Base-by-base conservation (phyloP, 2,329 filamentous ascomycete species). In the Fusarium odoratissimum region DNA sequence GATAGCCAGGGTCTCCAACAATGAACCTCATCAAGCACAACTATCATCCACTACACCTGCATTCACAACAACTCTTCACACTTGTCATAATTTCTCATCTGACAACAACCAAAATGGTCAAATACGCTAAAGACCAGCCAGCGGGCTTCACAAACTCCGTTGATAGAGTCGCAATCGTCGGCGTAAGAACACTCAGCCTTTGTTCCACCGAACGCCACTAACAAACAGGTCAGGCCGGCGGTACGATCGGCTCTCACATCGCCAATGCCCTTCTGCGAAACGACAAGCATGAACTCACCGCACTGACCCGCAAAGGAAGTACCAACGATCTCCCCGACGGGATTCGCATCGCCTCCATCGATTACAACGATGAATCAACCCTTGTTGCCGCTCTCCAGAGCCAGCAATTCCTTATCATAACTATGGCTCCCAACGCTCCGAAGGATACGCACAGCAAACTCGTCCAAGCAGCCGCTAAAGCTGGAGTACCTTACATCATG, bases 331-430 rank as follows among this genome's bases (percentile, higher is more conserved):
- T n/a, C n/a, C n/a, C n/a, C n/a, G n/a, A n/a, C n/a, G n/a, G n/a
- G n/a, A n/a, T n/a, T n/a, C n/a, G n/a, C n/a, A n/a, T n/a, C n/a
- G n/a, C n/a, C n/a, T n/a, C n/a, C n/a, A n/a, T 90, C 33, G 80
- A 87, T 74, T 88, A 88, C 69, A 76, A 80, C 31, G 79, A 86
- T 49, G 74, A 82, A 13, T 51, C 75, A 1, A 81, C 84, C n/a
- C n/a, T n/a, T n/a, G n/a, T n/a, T n/a, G n/a, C n/a, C n/a, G n/a
- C n/a, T n/a, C n/a, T n/a, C n/a, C n/a, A n/a, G n/a, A n/a, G n/a
- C n/a, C 87, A 91, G 68, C 83, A 91, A n/a, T 84, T 84, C 16
- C 78, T 89, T 7, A 83, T 88, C 74, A 88, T 90, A 71, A 86
- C 86, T 35, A 76, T 89, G 61, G 74, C 82, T 11, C 79, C 80